phyloP scores from a whole-genome alignment of 1,284 basidiomycete species.

The Exobasidium cylindrosporum region DNA sequence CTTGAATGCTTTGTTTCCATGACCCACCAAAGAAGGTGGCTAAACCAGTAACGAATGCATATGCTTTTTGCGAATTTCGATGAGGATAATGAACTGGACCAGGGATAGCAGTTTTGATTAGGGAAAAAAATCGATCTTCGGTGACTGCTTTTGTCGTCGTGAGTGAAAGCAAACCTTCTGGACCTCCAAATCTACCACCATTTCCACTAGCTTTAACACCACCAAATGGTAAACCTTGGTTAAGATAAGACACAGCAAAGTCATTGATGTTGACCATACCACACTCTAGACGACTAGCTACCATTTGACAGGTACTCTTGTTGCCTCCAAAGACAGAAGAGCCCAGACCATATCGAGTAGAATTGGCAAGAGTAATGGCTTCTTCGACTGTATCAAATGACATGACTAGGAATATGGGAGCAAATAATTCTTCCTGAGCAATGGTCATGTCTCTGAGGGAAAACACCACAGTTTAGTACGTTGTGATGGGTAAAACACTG shows the following conservation, averaged over 20 bases:
- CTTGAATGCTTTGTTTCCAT: background rate
- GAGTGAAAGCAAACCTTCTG: constrained; percentile 67
- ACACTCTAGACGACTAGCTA: constrained; percentile 76
- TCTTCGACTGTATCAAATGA: constrained; percentile 66
- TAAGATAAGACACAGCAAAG: constrained; percentile 83
- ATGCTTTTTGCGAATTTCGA: background rate
- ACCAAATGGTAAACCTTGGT: constrained; percentile 91
- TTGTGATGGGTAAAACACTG: background rate
- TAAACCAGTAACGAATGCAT: constrained; percentile 10
- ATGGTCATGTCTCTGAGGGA: constrained; percentile 35
- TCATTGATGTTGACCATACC: constrained; percentile 93
- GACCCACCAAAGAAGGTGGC: constrained; percentile 10
- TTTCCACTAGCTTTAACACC: constrained; percentile 67
- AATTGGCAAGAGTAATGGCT: constrained; percentile 80
- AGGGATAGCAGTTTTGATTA: constrained; percentile 81
- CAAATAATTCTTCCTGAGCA: constrained; percentile 48
- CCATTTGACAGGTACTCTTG: constrained; percentile 69
- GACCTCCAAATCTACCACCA: constrained; percentile 70
- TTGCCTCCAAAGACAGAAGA: constrained; percentile 89
- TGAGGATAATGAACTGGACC: constrained; percentile 54
- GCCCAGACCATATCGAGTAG: constrained; percentile 83
- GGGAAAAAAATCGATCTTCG: constrained; percentile 75
- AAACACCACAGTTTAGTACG: background rate
- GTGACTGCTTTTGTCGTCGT: constrained; percentile 84
- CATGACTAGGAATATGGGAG: constrained; percentile 49